Percentiles rank a stretch among this genome's conserved stretches.
phyloP scores from a whole-genome alignment of 2,329 filamentous ascomycete species.

The Akanthomyces dipterigenus region DNA sequence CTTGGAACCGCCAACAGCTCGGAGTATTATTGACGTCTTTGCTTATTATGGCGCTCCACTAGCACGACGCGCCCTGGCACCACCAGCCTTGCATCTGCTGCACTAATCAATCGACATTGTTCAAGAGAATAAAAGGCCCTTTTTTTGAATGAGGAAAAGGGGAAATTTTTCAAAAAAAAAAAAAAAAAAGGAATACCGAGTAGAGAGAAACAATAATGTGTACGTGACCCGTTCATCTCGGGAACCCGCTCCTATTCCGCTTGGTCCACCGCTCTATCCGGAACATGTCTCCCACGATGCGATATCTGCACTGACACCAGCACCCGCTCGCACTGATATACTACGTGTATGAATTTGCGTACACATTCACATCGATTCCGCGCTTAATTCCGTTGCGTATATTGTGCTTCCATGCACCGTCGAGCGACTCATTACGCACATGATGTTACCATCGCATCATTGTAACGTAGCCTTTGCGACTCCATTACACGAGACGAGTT shows the following conservation, averaged over 20 bases:
- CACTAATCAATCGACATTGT: not conserved
- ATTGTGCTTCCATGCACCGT: not conserved
- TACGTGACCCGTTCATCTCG: not conserved
- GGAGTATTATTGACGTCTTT: constrained; percentile 4
- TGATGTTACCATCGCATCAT: not conserved
- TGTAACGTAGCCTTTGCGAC: not conserved
- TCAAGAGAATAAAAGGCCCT: not conserved
- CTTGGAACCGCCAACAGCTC: not conserved
- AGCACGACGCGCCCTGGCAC: not conserved
- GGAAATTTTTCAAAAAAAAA: not conserved
- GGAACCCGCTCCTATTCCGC: not conserved
- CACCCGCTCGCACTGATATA: not conserved
- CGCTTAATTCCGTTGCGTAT: not conserved
- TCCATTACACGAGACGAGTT: not conserved
- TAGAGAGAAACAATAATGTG: too few relatives aligned
- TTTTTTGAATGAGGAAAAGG: too few relatives aligned
- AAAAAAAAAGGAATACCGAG: too few relatives aligned
- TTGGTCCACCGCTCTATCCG: not conserved
- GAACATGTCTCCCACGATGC: not conserved
- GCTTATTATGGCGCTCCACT: not conserved
- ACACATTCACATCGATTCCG: not conserved
- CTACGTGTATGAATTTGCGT: not conserved
- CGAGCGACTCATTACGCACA: not conserved
- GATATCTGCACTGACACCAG: not conserved
- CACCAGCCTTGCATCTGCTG: not conserved